Base-by-base conservation (phyloP, 192 early-diverging fungal genomes). In the Lunasporangiospora selenospora region DNA sequence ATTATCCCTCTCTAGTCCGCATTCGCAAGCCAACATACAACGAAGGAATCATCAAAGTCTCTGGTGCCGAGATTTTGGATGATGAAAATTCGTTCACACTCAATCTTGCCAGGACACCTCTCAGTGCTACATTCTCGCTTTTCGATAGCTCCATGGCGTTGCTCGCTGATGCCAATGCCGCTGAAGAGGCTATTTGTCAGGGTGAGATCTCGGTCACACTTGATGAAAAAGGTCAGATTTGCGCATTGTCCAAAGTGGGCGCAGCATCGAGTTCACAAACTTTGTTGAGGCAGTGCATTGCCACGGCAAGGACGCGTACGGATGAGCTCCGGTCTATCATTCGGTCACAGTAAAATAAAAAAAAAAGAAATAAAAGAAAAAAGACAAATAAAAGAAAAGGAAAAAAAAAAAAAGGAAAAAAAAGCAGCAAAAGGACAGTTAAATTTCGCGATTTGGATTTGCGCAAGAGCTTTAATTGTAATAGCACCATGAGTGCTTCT, bases 21-120 rank as follows among this genome's bases (percentile, higher is more conserved):
- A 83, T 95, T 39, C 95, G 94, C 34, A 79, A 75, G 46, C 88
- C 87, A 27, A 65, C 77, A 54, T 85, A 88, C 56, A 81, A 86
- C 53, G 83, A 88, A 53, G 84, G 77, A 19, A 80, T 84, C 24
- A 89, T 91, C 6, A 77, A 89, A 46, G 89, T 91, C 43, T 77
- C 77, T 23, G 89, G 85, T 45, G 67, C 77, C 21, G 75, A 54
- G 16, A 44, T 75, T 6, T 37, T 59, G 1, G 32, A n/a, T 24
- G 43, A 58, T 23, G 69, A 73, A 15, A 73, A 73, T 37, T 73
- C 70, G 8, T 77, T 82, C 29, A 73, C 78, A 10, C 58, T 94
- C 41, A 63, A 52, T 4, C 33, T 93, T 26, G 54, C 62, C 31
- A 65, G 83, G 50, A 54, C 75, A 24, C 84, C 84, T 2, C 41